Percentiles rank a stretch among this genome's conserved stretches.
Evolutionary conservation across 179 eudicot genomes (phyloP).

Genomic region (Drosera spatulata): DNA sequence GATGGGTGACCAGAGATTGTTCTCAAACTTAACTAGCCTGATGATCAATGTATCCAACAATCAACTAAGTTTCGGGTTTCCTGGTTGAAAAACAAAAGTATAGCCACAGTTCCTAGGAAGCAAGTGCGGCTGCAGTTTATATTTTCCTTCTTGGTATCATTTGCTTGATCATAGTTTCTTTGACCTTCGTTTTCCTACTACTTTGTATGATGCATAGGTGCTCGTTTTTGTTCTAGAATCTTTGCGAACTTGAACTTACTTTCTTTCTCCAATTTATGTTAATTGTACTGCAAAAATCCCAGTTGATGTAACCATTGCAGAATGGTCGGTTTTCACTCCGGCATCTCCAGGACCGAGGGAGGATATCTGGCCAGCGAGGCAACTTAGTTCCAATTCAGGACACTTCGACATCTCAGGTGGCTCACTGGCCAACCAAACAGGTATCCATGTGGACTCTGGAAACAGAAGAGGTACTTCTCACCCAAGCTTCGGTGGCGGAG

Average conservation of each 20-base stretch:
- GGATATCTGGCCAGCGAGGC: constrained; percentile 81
- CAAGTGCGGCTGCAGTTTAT: too few species aligned
- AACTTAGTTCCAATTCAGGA: constrained; percentile 55
- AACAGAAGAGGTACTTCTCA: constrained; percentile 43
- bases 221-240: too few species aligned
- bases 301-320: constrained; percentile 83
- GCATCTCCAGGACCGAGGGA: constrained; percentile 96
- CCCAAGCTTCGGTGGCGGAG: constrained; percentile 44
- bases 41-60: too few species aligned
- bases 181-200: too few species aligned
- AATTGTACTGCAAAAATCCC: constrained; percentile 18
- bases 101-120: too few species aligned
- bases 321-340: constrained; percentile 80
- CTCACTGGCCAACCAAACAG: constrained; percentile 53
- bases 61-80: too few species aligned
- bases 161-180: too few species aligned
- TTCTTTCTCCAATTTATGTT: neutral
- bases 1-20: too few species aligned
- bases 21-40: too few species aligned
- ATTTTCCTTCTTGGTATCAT: too few species aligned
- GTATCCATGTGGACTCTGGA: constrained; percentile 31
- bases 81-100: too few species aligned
- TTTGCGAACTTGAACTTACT: neutral
- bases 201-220: too few species aligned
- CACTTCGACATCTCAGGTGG: constrained; percentile 50